Conservation (phyloP, 441 rosid genomes). For the Adansonia grandidieri region DNA sequence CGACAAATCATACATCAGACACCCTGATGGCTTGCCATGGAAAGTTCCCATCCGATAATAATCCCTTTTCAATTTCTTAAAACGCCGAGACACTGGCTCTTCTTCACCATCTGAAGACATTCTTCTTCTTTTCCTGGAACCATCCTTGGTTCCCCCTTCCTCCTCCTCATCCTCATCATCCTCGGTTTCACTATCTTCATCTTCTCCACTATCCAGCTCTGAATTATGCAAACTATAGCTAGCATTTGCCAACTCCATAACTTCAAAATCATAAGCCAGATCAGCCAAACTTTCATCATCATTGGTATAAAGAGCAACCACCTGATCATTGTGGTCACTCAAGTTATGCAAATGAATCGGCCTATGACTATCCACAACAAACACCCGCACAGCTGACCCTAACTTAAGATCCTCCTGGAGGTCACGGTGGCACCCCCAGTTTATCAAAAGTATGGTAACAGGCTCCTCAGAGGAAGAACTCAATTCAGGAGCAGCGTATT, state of each 20-base stretch:
- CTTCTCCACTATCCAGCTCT: conserved; percentile 50
- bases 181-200: conserved; percentile 31
- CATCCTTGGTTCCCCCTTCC: conserved; percentile 22
- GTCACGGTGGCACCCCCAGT: conserved; percentile 97
- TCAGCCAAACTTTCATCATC: conserved; percentile 88
- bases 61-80: conserved; percentile 69
- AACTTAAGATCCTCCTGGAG: conserved; percentile 54
- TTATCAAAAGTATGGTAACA: conserved; percentile 65
- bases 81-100: conserved; percentile 47
- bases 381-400: conserved; percentile 67
- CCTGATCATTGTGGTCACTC: conserved; percentile 70
- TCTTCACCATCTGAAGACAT: conserved; percentile 47
- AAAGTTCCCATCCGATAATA: conserved; percentile 86
- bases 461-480: conserved; percentile 50
- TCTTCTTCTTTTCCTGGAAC: conserved; percentile 62
- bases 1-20: conserved; percentile 77
- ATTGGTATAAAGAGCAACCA: conserved; percentile 73
- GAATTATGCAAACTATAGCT: conserved; percentile 41
- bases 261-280: conserved; percentile 79
- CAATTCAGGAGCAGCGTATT: conserved; percentile 64
- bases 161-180: conserved; percentile 37
- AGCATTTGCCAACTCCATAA: conserved; percentile 72
- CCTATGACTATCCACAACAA: conserved; percentile 88
- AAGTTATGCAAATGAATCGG: conserved; percentile 91
- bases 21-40: conserved; percentile 94